Base-by-base conservation (phyloP, 2,329 filamentous ascomycete species). In the Fusarium sp. region DNA sequence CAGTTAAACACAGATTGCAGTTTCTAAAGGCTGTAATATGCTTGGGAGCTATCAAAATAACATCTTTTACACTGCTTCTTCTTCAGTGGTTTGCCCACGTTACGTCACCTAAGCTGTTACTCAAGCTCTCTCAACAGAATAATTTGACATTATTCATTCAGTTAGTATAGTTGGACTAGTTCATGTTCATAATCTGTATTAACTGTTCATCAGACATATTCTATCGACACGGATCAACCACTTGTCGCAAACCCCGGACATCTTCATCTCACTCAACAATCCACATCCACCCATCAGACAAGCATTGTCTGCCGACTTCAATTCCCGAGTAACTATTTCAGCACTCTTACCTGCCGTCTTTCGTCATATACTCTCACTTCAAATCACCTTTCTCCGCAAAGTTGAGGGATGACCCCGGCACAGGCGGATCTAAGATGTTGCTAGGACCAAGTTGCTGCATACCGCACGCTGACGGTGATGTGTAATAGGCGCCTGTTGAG, bases 381-480 rank as follows among this genome's bases (percentile, higher is more conserved):
- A 7, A 31, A 9, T 46, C 22, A 24, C n/a, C 31, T 46, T 42
- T 65, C 60, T 65, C 62, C 45, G 53, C 42, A 60, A 28, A 53
- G 38, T 11, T n/a, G 34, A 52, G 42, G 28, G 45, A 65, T 39
- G 18, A 43, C 53, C 46, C 60, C 31, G 40, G 60, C 20, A 52
- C 18, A 24, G 15, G 24, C 20, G 58, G 36, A 63, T 63, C 58
- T 63, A 8, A 44, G 42, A 55, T 63, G 57, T 3, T 55, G 18
- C 48, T 26, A 18, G 59, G 40, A 31, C 42, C n/a, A 8, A 34
- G 40, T 24, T 36, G 34, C 17, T 36, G 34, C 43, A 56, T 62
- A 31, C 28, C 9, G 4, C 28, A 31, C 28, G 34, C 34, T 26
- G 7, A 39, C 28, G 22, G 18, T 28, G 46, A 34, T 44, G 15